phyloP scores from a whole-genome alignment of 1,139 yeast genomes.

The Zygosaccharomyces pseudobailii region DNA sequence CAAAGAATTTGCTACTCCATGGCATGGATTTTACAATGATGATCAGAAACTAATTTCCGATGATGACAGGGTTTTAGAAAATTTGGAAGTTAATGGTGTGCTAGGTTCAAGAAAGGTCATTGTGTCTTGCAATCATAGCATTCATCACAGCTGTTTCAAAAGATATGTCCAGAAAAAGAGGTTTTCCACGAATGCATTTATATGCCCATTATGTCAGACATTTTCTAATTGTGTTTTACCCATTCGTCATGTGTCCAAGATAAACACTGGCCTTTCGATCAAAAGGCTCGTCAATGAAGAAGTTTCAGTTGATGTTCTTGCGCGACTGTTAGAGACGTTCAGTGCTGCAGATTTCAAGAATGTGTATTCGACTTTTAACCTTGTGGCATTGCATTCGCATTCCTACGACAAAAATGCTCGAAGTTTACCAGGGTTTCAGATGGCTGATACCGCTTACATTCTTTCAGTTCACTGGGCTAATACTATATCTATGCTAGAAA shows the following conservation, averaged over 20 bases:
- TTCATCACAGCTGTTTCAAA: conserved; percentile 55
- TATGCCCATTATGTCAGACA: conserved; percentile 65
- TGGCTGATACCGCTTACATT: conserved; percentile 18
- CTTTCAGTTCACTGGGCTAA: conserved; percentile 44
- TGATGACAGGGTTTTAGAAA: conserved; percentile 16
- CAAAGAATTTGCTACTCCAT: conserved; percentile 30
- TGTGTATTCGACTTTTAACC: conserved; percentile 18
- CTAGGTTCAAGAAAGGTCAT: conserved; percentile 39
- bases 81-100: conserved; percentile 24
- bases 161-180: conserved; percentile 36
- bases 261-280: conserved; percentile 10
- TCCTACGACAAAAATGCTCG: conserved; percentile 24
- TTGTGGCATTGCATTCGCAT: conserved; percentile 19
- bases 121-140: conserved; percentile 65
- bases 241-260: conserved; percentile 18
- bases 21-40: conserved; percentile 29
- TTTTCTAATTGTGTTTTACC: conserved; percentile 41
- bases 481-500: conserved; percentile 54
- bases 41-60: conserved; percentile 19
- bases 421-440: conserved; percentile 15
- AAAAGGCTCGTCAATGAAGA: conserved; percentile 11
- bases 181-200: conserved; percentile 31
- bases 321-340: conserved; percentile 14
- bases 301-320: conserved; percentile 12
- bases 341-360: conserved; percentile 15